Conservation (phyloP, 1,284 basidiomycete genomes). For the Farysia itapuensis region DNA sequence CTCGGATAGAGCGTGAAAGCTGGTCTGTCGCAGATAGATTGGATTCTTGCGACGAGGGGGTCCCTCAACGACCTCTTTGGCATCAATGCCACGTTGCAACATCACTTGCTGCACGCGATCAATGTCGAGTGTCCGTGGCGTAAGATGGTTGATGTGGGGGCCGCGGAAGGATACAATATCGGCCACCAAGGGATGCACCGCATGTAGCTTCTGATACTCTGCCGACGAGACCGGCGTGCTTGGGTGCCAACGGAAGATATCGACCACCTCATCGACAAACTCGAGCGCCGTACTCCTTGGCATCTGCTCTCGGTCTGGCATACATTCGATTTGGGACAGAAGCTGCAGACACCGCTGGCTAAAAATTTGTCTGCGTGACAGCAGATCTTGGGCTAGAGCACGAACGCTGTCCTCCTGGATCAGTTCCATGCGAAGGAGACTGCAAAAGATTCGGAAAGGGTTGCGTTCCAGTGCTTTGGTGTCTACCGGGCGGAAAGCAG, state of each 20-base stretch:
- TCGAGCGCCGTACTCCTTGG: constrained; percentile 14
- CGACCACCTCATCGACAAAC: constrained; percentile 59
- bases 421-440: constrained; percentile 60
- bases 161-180: constrained; percentile 62
- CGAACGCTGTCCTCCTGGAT: constrained; percentile 52
- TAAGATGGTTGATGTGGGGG: constrained; percentile 63
- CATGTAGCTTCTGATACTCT: constrained; percentile 58
- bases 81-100: constrained; percentile 59
- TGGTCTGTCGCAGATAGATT: constrained; percentile 62
- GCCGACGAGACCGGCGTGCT: constrained; percentile 54
- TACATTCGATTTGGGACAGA: constrained; percentile 53
- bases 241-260: constrained; percentile 62
- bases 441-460: constrained; percentile 62
- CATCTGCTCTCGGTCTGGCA: neutral
- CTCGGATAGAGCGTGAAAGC: constrained; percentile 62
- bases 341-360: constrained; percentile 52
- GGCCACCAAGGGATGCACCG: constrained; percentile 60
- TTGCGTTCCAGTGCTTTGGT: constrained; percentile 56
- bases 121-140: constrained; percentile 62
- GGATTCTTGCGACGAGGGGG: constrained; percentile 59
- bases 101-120: constrained; percentile 61
- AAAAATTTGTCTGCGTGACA: constrained; percentile 60
- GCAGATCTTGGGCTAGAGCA: constrained; percentile 45
- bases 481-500: constrained; percentile 61
- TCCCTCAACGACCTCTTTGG: constrained; percentile 61